phyloP scores from a whole-genome alignment of 202 grass and related monocot species.

The Setaria italica region DNA sequence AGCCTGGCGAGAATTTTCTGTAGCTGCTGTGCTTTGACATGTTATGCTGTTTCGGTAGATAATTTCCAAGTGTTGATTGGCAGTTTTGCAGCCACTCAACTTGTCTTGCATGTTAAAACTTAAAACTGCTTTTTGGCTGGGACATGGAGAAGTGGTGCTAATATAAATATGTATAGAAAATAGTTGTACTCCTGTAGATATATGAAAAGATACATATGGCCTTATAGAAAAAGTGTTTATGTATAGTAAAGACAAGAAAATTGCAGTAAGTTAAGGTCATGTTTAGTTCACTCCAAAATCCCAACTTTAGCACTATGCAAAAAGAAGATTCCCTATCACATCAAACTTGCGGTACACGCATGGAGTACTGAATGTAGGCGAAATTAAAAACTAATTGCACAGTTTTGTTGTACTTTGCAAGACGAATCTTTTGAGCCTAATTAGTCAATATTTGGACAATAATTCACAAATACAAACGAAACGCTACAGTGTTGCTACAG shows the following conservation, averaged over 20 bases:
- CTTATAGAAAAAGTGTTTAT: neutral
- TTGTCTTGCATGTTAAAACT: neutral
- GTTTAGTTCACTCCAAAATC: too few species aligned
- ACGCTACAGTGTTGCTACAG: too few species aligned
- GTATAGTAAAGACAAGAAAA: neutral
- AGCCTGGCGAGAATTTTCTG: slow-evolving; percentile 15
- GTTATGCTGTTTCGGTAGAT: slow-evolving; percentile 6
- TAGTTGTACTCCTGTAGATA: neutral
- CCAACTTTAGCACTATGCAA: too few species aligned
- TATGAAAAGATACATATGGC: neutral
- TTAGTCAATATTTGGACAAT: too few species aligned
- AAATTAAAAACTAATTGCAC: too few species aligned
- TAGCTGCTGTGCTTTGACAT: slow-evolving; percentile 34
- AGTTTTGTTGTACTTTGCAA: too few species aligned
- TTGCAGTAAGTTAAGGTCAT: neutral
- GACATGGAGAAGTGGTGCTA: neutral
- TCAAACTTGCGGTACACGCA: too few species aligned
- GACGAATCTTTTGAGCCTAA: too few species aligned
- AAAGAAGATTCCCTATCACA: too few species aligned
- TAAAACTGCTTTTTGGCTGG: neutral
- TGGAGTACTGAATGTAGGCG: too few species aligned
- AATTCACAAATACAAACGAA: too few species aligned
- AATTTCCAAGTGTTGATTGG: neutral
- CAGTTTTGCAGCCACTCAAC: slow-evolving; percentile 19
- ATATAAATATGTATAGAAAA: neutral